Evolutionary conservation across 148 eudicot genomes (phyloP).

Genomic region (Vaccinium macrocarpon): DNA sequence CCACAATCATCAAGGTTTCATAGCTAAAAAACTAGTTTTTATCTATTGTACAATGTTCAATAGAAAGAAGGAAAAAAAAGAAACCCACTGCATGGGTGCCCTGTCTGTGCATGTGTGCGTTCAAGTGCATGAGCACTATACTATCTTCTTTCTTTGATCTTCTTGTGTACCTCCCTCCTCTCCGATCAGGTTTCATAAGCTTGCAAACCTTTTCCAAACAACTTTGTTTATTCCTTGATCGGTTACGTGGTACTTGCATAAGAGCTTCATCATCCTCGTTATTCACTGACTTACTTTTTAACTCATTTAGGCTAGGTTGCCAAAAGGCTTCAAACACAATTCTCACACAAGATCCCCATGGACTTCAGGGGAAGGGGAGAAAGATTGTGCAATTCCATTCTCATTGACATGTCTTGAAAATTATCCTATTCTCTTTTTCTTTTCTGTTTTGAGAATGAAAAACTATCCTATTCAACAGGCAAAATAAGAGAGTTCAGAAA

Average conservation of each 20-base stretch:
- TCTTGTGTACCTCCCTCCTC: not conserved
- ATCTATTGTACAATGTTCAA: not conserved
- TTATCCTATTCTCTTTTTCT: not conserved
- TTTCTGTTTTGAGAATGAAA: too few relatives aligned
- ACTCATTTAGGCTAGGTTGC: not conserved
- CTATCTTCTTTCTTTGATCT: not conserved
- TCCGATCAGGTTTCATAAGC: not conserved
- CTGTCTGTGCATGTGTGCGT: not conserved
- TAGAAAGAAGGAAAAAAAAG: not conserved
- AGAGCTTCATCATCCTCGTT: not conserved
- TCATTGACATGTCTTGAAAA: not conserved
- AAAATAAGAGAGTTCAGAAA: not conserved
- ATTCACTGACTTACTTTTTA: not conserved
- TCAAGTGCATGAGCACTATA: not conserved
- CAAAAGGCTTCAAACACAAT: not conserved
- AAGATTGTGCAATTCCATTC: not conserved
- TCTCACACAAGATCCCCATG: not conserved
- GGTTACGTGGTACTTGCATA: not conserved
- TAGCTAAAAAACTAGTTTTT: not conserved
- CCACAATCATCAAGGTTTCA: not conserved
- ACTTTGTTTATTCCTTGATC: not conserved
- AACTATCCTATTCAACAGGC: not conserved
- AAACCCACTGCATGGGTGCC: not conserved
- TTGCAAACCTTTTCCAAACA: constrained; percentile 2
- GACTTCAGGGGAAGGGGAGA: not conserved